Percentiles rank a stretch among this genome's conserved stretches.
phyloP scores from a whole-genome alignment of 2,329 filamentous ascomycete species.

The Talaromyces sp. region DNA sequence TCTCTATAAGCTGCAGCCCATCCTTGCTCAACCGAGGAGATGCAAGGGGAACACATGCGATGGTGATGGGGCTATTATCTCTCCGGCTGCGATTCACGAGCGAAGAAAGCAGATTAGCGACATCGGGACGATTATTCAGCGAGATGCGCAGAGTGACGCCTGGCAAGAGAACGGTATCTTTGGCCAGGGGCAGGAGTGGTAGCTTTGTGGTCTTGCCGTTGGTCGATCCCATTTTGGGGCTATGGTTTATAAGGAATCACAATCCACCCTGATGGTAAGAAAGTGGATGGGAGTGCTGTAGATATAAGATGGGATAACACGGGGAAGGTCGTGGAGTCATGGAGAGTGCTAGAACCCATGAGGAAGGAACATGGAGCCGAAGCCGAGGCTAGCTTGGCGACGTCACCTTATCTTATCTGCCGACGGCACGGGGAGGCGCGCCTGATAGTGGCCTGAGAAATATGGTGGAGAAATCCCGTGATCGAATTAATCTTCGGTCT shows the following conservation, averaged over 20 bases:
- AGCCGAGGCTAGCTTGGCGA: conserved; percentile 14
- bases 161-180: conserved; percentile 77
- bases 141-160: conserved; percentile 81
- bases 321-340: not conserved
- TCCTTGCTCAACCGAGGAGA: conserved; percentile 70
- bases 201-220: conserved; percentile 48
- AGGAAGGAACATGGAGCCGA: conserved; percentile 3
- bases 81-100: conserved; percentile 74
- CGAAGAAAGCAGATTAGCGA: conserved; percentile 80
- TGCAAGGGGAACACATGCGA: conserved; percentile 82
- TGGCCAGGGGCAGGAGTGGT: conserved; percentile 77
- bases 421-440: not conserved
- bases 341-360: not conserved
- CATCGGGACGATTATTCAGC: conserved; percentile 78
- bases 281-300: not conserved
- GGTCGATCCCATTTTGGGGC: conserved; percentile 34
- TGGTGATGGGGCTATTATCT: conserved; percentile 65
- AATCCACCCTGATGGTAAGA: not conserved
- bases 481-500: not conserved
- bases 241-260: not conserved
- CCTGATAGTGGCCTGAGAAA: not conserved
- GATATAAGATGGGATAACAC: not conserved
- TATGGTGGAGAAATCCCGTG: not conserved
- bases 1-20: conserved; percentile 71
- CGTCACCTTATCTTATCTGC: conserved; percentile 13